Conservation (phyloP, 2,329 filamentous ascomycete species). For the Volutella citrinella region DNA sequence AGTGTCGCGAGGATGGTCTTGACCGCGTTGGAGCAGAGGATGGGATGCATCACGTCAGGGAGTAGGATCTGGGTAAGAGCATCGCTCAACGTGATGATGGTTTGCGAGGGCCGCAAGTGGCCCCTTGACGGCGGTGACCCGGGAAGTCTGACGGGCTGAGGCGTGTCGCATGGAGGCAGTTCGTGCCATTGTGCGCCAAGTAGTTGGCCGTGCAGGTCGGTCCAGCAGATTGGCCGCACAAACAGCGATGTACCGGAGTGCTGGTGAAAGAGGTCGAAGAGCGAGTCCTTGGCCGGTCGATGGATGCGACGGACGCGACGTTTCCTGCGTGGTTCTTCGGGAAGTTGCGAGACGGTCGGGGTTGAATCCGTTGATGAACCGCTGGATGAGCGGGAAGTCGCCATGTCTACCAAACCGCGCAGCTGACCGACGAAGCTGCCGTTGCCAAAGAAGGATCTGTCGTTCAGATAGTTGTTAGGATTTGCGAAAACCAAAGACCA, state of each 20-base stretch:
- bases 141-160: conserved; percentile 33
- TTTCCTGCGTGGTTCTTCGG: conserved; percentile 18
- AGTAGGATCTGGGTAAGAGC: conserved; percentile 43
- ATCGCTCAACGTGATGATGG: conserved; percentile 40
- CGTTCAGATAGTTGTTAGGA: conserved; percentile 13
- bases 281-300: conserved; percentile 44
- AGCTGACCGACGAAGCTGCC: conserved; percentile 27
- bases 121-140: conserved; percentile 34
- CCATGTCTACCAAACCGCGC: conserved; percentile 28
- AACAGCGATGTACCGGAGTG: conserved; percentile 47
- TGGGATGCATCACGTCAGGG: conserved; percentile 28
- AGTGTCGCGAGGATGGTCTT: conserved; percentile 43
- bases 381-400: conserved; percentile 16
- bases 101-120: conserved; percentile 37
- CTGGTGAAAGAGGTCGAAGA: conserved; percentile 51
- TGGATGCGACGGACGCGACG: conserved; percentile 30
- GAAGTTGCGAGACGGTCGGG: conserved; percentile 24
- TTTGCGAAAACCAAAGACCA: conserved; percentile 2
- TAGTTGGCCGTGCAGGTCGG: conserved; percentile 46
- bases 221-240: conserved; percentile 54
- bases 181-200: conserved; percentile 46
- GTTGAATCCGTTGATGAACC: conserved; percentile 17
- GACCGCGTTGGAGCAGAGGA: conserved; percentile 39
- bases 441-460: conserved; percentile 22
- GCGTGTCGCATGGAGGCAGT: conserved; percentile 39